Base-by-base conservation (phyloP, 192 early-diverging fungal species). In the Podila horticola region DNA sequence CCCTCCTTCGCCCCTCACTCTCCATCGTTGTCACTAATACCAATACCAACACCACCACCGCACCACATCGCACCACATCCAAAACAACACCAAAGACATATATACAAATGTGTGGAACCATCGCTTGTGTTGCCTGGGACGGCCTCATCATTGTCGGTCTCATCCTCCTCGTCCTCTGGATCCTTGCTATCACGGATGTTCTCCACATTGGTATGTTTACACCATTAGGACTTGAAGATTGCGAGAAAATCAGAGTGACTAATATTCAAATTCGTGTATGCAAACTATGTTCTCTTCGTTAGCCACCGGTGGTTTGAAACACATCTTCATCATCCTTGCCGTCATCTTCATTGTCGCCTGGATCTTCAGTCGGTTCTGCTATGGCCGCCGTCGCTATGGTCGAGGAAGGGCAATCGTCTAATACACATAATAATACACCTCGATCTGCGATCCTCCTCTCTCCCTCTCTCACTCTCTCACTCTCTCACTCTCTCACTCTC, bases 101-200 rank as follows among this genome's bases (percentile, higher is more conserved):
- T 55, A 0, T 55, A n/a, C 52, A 55, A 55, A 66, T 66, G 64
- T 66, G 64, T 49, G 64, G 64, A 48, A 52, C 49, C 19, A 48
- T 66, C 8, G 64, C 33, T 45, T 66, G 64, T 12, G 29, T 66
- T 31, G 64, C 64, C 24, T 66, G 64, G 64, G 64, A 66, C 49
- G 66, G 66, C 20, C 52, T 67, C 31, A 24, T 67, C 52, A n/a
- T 67, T 8, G 66, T 67, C 34, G 66, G 66, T 15, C 50, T 67
- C 66, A 67, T 67, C 15, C 52, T 67, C 3, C 50, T 67, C 48
- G 30, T 67, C 52, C 13, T 67, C 66, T 67, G 66, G 66, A 58
- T 67, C 52, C 31, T 67, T 12, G 17, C 48, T 10, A 8, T 67
- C 10, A 22, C 30, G 17, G 34, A 33, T 22, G 66, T 67, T 15